phyloP scores from a whole-genome alignment of 768 basidiomycete genomes.

The Tremella fuciformis region DNA sequence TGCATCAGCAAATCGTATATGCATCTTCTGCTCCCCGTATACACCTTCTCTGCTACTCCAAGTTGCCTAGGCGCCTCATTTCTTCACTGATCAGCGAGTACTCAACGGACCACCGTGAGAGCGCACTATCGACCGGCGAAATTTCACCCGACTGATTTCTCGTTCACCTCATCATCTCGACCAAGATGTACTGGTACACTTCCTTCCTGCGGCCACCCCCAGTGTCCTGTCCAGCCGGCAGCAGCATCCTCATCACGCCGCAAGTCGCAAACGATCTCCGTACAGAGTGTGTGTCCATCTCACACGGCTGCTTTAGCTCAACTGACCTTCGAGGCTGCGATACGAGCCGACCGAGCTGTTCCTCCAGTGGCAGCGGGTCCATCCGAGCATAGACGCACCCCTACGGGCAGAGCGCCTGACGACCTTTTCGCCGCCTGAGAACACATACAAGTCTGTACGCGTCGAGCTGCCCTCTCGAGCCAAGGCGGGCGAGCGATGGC shows the following conservation, averaged over 20 bases:
- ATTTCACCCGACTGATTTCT: background rate
- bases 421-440: constrained; percentile 62
- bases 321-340: constrained; percentile 51
- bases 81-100: too few species aligned
- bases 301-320: background rate
- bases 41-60: too few species aligned
- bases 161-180: background rate
- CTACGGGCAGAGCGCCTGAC: constrained; percentile 61
- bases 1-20: too few species aligned
- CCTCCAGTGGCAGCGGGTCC: constrained; percentile 62
- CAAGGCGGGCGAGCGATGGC: constrained; percentile 62
- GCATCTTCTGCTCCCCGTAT: too few species aligned
- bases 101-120: too few species aligned
- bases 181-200: constrained; percentile 76
- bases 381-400: constrained; percentile 2
- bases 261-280: constrained; percentile 87
- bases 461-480: constrained; percentile 64
- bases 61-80: too few species aligned
- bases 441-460: constrained; percentile 71
- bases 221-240: constrained; percentile 49
- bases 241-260: constrained; percentile 63
- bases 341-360: constrained; percentile 62
- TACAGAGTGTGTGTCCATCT: constrained; percentile 60
- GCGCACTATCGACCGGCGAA: too few species aligned
- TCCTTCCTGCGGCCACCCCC: constrained; percentile 88